phyloP scores from a whole-genome alignment of 2,329 filamentous ascomycete species.

The Cladosporium sp. region DNA sequence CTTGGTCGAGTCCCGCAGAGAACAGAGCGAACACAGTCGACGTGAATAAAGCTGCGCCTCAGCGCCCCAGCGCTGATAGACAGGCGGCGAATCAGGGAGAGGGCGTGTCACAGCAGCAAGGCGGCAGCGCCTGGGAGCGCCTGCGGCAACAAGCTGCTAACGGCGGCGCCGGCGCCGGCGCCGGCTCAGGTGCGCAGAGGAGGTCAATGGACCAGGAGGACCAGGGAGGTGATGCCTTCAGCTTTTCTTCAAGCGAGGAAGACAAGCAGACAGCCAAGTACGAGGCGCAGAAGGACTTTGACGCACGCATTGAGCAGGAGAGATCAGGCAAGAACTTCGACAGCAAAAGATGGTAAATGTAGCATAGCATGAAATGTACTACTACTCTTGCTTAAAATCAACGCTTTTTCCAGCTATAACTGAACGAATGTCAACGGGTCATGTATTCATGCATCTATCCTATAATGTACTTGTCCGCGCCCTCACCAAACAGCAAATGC shows the following conservation, averaged over 20 bases:
- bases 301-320: constrained; percentile 44
- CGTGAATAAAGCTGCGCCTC: constrained; percentile 1
- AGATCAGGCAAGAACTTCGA: constrained; percentile 41
- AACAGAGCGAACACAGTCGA: not conserved
- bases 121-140: constrained; percentile 40
- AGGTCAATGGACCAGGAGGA: constrained; percentile 20
- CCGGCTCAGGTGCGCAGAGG: constrained; percentile 5
- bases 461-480: constrained; percentile 51
- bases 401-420: too few relatives aligned
- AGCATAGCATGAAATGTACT: not conserved
- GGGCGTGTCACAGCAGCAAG: not conserved
- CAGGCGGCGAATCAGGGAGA: constrained; percentile 6
- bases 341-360: not conserved
- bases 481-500: constrained; percentile 70
- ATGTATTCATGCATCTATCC: constrained; percentile 8
- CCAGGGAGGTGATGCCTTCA: constrained; percentile 38
- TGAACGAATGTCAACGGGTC: too few relatives aligned
- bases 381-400: too few relatives aligned
- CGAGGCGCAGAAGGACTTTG: constrained; percentile 46
- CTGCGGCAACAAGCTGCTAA: constrained; percentile 30
- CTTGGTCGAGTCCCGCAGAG: constrained; percentile 1
- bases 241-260: constrained; percentile 38
- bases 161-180: constrained; percentile 2
- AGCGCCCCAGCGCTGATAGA: not conserved
- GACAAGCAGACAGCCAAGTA: constrained; percentile 38